Evolutionary conservation across 2,329 filamentous ascomycete genomes (phyloP).

Genomic region (Podosphaera aphanis): DNA sequence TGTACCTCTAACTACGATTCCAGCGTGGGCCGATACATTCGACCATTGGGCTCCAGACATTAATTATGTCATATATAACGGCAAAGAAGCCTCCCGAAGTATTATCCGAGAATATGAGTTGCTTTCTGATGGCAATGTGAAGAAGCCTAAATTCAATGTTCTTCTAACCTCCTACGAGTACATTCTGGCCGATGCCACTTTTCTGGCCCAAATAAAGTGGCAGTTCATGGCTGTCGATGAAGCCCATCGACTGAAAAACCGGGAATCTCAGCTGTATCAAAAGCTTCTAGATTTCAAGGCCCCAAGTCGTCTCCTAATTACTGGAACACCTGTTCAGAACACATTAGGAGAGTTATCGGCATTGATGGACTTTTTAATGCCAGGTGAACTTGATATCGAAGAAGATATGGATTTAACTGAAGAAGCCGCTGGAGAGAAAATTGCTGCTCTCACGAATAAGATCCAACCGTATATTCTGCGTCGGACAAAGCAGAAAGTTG

Average conservation of each 20-base stretch:
- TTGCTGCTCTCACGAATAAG: slow-evolving; percentile 60
- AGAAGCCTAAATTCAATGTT: slow-evolving; percentile 91
- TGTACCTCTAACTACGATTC: slow-evolving; percentile 91
- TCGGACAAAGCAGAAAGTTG: slow-evolving; percentile 89
- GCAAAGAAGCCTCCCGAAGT: slow-evolving; percentile 61
- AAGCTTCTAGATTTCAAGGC: slow-evolving; percentile 70
- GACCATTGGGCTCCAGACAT: slow-evolving; percentile 88
- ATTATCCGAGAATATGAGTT: slow-evolving; percentile 84
- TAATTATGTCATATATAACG: slow-evolving; percentile 93
- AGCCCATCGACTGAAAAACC: slow-evolving; percentile 88
- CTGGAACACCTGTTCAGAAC: slow-evolving; percentile 92
- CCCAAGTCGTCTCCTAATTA: slow-evolving; percentile 77
- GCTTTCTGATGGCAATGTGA: slow-evolving; percentile 62
- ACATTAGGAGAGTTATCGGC: slow-evolving; percentile 82
- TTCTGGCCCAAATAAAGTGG: slow-evolving; percentile 83
- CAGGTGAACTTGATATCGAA: slow-evolving; percentile 77
- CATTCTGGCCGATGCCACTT: slow-evolving; percentile 63
- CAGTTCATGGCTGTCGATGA: slow-evolving; percentile 93
- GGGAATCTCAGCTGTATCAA: slow-evolving; percentile 77
- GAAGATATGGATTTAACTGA: slow-evolving; percentile 71
- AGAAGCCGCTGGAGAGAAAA: slow-evolving; percentile 63
- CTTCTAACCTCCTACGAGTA: slow-evolving; percentile 95
- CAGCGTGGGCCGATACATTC: slow-evolving; percentile 95
- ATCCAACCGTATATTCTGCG: slow-evolving; percentile 90
- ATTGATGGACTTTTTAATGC: slow-evolving; percentile 87